Evolutionary conservation across 73 alveolate genomes (phyloP).

Genomic region (Paramecium tetraurelia): DNA sequence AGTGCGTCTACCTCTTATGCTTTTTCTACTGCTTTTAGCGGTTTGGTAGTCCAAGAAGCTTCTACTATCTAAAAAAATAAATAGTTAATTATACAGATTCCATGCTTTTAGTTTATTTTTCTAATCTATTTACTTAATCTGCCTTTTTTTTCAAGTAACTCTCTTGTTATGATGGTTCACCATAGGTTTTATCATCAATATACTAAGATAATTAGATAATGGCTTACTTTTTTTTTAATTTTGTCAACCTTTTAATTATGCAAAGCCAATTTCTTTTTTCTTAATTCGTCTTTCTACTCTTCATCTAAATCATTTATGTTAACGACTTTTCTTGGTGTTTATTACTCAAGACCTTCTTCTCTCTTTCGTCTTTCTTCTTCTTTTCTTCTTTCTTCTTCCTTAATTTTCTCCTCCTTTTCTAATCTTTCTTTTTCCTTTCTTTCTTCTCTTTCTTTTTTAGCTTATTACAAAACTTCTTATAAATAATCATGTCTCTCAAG

Average conservation of each 20-base stretch:
- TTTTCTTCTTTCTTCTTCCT: neutral
- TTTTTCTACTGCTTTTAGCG: slow-evolving; percentile 10
- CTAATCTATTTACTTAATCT: neutral
- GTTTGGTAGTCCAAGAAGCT: neutral
- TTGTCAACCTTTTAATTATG: slow-evolving; percentile 18
- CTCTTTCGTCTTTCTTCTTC: neutral
- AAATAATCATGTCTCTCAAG: slow-evolving; percentile 33
- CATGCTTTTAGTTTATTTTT: neutral
- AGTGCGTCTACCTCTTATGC: slow-evolving; percentile 1
- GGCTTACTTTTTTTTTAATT: neutral
- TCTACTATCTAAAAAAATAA: neutral
- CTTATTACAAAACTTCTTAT: neutral
- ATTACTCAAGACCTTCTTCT: neutral
- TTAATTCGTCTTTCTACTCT: neutral
- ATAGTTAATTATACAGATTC: neutral
- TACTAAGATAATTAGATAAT: neutral
- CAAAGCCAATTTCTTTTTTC: neutral
- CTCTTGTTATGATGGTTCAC: neutral
- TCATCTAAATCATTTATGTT: neutral
- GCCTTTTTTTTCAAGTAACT: neutral
- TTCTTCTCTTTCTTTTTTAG: slow-evolving; percentile 25
- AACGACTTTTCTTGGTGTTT: neutral
- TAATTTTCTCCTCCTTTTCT: neutral
- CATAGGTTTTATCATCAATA: neutral
- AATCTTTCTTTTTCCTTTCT: neutral